Conservation (phyloP, 345 rosid species). For the Eucalyptus regnans region DNA sequence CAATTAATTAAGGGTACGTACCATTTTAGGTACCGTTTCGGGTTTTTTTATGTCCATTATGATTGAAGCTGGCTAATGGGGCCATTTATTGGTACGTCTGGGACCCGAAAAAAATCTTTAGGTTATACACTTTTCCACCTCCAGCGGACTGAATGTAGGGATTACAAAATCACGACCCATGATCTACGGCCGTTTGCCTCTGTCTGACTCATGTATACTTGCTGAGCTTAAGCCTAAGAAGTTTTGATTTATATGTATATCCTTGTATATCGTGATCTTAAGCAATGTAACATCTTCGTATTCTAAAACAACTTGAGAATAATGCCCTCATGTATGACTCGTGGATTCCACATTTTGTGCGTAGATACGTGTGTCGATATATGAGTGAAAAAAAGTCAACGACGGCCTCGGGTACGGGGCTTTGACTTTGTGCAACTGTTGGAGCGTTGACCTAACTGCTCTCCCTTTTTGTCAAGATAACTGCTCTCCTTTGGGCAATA, state of each 20-base stretch:
- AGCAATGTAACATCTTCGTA: background rate
- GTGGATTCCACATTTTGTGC: background rate
- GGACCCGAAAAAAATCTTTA: background rate
- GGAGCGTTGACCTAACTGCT: background rate
- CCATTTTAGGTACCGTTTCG: background rate
- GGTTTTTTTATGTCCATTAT: background rate
- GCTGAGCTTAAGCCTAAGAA: background rate
- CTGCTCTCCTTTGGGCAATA: background rate
- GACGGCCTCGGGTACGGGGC: background rate
- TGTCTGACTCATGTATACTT: background rate
- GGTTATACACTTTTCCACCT: background rate
- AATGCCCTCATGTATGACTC: background rate
- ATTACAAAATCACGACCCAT: background rate
- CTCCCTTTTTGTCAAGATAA: background rate
- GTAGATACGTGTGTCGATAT: background rate
- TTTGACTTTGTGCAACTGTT: background rate
- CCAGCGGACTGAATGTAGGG: background rate
- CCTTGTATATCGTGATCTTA: background rate
- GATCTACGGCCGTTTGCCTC: background rate
- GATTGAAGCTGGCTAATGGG: background rate
- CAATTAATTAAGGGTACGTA: background rate
- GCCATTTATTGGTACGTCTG: background rate
- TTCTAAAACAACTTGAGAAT: background rate
- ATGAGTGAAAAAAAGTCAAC: background rate
- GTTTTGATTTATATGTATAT: background rate